A percentile compares a stretch with the other conserved stretches of the same genome.
Conservation (phyloP, 225 moss, liverwort and hornwort genomes). For the Anthoceros angustus region DNA sequence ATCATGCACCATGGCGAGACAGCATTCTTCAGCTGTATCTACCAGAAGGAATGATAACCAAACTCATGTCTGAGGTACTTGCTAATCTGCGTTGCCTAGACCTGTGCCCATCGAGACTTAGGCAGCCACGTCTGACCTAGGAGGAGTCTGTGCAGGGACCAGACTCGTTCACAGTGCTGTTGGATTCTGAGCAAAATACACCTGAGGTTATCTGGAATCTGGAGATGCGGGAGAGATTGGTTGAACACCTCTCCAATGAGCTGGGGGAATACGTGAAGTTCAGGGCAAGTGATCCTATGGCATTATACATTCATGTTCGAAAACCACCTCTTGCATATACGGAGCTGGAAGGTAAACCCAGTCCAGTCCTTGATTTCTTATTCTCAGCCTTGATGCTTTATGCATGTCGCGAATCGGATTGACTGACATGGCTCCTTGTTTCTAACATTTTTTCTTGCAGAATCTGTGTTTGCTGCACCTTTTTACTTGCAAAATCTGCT, state of each 20-base stretch:
- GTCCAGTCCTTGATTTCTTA: neutral
- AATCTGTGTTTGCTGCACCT: conserved; percentile 83
- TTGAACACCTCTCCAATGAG: conserved; percentile 76
- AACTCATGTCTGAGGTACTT: conserved; percentile 71
- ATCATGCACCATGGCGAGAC: conserved; percentile 60
- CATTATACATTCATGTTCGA: conserved; percentile 82
- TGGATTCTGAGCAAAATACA: conserved; percentile 74
- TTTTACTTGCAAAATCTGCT: conserved; percentile 91
- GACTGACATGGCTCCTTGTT: neutral
- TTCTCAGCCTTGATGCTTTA: neutral
- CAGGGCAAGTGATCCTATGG: conserved; percentile 89
- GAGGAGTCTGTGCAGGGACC: conserved; percentile 40
- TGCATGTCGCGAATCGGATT: neutral
- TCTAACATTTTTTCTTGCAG: conserved; percentile 21
- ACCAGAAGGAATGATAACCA: conserved; percentile 87
- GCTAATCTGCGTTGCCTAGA: neutral
- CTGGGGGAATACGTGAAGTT: conserved; percentile 89
- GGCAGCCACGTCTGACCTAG: neutral
- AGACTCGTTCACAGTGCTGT: conserved; percentile 56
- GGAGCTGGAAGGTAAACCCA: conserved; percentile 55
- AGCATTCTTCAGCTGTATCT: conserved; percentile 76
- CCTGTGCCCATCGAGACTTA: neutral
- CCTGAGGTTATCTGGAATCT: conserved; percentile 90
- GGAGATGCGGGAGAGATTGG: conserved; percentile 70
- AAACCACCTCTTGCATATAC: conserved; percentile 78